A percentile compares a stretch with the other conserved stretches of the same genome.
Evolutionary conservation across 2,329 filamentous ascomycete species (phyloP).

Genomic region (Fonsecaea monophora): DNA sequence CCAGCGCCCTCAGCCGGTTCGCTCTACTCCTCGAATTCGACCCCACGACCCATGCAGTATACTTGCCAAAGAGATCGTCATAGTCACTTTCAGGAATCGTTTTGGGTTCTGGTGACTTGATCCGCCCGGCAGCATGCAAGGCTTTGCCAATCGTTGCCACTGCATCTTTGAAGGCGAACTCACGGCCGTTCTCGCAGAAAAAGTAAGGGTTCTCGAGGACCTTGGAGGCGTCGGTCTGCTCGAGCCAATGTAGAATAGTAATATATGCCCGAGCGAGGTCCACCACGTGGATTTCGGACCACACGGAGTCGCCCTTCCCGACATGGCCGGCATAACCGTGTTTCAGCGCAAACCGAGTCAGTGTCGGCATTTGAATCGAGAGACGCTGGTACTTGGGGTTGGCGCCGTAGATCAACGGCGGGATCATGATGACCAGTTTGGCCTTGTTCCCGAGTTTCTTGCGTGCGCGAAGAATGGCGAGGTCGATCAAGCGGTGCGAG

Average conservation of each 20-base stretch:
- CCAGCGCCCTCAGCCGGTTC: slow-evolving; percentile 53
- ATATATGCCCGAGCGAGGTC: slow-evolving; percentile 58
- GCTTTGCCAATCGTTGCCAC: slow-evolving; percentile 49
- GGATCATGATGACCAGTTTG: slow-evolving; percentile 58
- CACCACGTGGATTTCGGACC: slow-evolving; percentile 55
- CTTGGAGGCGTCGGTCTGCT: slow-evolving; percentile 43
- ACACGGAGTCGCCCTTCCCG: slow-evolving; percentile 52
- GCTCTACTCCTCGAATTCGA: slow-evolving; percentile 54
- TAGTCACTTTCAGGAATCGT: slow-evolving; percentile 49
- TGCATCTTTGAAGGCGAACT: slow-evolving; percentile 54
- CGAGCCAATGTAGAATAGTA: slow-evolving; percentile 55
- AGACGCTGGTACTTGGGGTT: slow-evolving; percentile 50
- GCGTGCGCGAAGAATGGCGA: slow-evolving; percentile 50
- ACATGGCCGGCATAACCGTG: slow-evolving; percentile 56
- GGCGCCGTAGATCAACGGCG: slow-evolving; percentile 57
- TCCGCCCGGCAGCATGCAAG: slow-evolving; percentile 49
- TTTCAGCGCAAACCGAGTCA: slow-evolving; percentile 57
- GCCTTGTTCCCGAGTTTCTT: slow-evolving; percentile 49
- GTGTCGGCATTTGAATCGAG: slow-evolving; percentile 57
- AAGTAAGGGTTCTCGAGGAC: slow-evolving; percentile 57
- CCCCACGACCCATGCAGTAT: slow-evolving; percentile 49
- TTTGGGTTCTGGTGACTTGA: slow-evolving; percentile 47
- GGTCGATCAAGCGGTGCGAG: slow-evolving; percentile 56
- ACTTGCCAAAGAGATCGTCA: slow-evolving; percentile 51
- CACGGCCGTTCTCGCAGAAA: slow-evolving; percentile 57